A percentile compares a stretch with the other conserved stretches of the same genome.
These are phyloP conservation scores for Cryphonectria parasitica DNA, from an alignment of 2,329 filamentous ascomycete species.

Conservation along the genomic window DNA sequence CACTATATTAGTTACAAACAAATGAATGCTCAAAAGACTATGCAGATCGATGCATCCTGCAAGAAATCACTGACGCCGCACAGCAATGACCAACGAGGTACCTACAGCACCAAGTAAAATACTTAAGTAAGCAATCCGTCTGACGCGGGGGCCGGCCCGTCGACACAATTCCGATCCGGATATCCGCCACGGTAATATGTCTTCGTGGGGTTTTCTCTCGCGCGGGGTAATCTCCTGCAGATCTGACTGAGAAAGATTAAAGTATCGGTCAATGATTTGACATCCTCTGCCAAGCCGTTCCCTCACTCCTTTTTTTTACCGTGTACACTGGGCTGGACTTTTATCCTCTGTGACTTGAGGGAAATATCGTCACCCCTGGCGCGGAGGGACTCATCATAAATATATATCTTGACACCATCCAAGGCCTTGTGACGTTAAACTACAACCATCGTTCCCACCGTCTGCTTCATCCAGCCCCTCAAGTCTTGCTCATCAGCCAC, in stretches of 20 bases:
- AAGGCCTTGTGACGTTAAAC: background rate
- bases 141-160: background rate
- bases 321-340: background rate
- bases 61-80: background rate
- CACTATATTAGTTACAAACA: background rate
- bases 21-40: background rate
- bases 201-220: background rate
- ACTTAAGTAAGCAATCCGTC: background rate
- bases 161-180: background rate
- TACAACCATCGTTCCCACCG: background rate
- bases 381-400: background rate
- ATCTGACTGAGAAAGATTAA: too few relatives aligned
- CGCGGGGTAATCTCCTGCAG: background rate
- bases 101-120: background rate
- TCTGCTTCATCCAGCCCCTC: background rate
- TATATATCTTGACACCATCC: background rate
- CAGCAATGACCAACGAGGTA: background rate
- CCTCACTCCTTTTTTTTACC: background rate
- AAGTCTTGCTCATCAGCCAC: background rate
- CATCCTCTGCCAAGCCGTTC: background rate
- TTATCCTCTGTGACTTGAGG: background rate
- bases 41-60: background rate
- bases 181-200: background rate
- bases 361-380: background rate
- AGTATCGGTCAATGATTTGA: constrained; percentile 7